Base-by-base conservation (phyloP, 768 basidiomycete genomes). In the Chalciporus pseudorubinellus region DNA sequence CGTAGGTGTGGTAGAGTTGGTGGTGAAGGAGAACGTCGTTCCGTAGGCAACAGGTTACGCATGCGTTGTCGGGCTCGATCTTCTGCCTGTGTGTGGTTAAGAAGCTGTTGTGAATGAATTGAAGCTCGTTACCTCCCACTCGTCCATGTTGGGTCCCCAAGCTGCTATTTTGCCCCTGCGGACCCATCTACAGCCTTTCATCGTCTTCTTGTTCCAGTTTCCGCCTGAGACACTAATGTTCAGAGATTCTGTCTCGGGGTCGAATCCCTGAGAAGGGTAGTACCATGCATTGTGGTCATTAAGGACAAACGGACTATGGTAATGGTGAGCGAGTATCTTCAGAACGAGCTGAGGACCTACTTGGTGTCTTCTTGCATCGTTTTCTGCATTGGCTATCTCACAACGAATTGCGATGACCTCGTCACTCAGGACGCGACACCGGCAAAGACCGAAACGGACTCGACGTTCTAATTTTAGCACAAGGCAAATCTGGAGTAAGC, bases 191-290 rank as follows among this genome's bases (percentile, higher is more conserved):
- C 88, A 82, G n/a, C 83, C 84, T 64, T 82, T 83, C 51, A 77
- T 69, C 10, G 77, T 79, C 71, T 94, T 94, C 52, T 83, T 80
- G 3, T 92, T 92, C 89, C 92, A 93, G 59, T 94, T 94, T 31
- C 92, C 87, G 39, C 76, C 73, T 12, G 74, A 74, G 36, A 77
- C 69, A 28, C 76, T 74, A 48, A 74, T 68, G 46, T 69, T 57
- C 49, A 79, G 71, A 53, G 85, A 83, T 49, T 77, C 73, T 39
- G 83, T 83, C 54, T 85, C 83, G 14, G 84, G 83, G 51, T 80
- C 79, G 62, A 84, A 78, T 22, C 85, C 87, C 61, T 84, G 82
- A n/a, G 85, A 82, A 2, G 90, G 90, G 61, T 89, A 92, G 64
- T 89, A 92, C 87, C 88, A 92, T 19, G 80, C 76, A 60, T 89